phyloP scores from a whole-genome alignment of 768 basidiomycete species.

The Lactarius pseudohatsudake region DNA sequence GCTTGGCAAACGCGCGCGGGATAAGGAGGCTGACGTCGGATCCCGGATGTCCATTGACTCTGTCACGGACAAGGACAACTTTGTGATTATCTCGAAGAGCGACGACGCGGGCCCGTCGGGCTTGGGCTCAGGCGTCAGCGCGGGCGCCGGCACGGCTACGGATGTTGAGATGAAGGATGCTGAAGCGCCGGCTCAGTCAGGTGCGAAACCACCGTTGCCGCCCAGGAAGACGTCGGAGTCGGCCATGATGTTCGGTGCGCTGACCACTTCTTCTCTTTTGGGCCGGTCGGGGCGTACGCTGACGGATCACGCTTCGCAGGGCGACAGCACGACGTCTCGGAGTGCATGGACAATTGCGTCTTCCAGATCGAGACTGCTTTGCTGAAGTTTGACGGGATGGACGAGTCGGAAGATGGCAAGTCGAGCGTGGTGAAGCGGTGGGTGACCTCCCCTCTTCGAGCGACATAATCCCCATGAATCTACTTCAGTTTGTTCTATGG shows the following conservation, averaged over 20 bases:
- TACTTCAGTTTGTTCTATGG: constrained; percentile 78
- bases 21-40: constrained; percentile 34
- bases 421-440: constrained; percentile 84
- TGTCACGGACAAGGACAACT: constrained; percentile 45
- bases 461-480: too few species aligned
- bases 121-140: not conserved
- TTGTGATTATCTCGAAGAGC: constrained; percentile 42
- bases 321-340: constrained; percentile 95
- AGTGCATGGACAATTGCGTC: constrained; percentile 99
- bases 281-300: not conserved
- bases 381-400: constrained; percentile 64
- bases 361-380: constrained; percentile 96
- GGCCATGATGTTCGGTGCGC: constrained; percentile 87
- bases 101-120: constrained; percentile 30
- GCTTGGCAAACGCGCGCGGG: constrained; percentile 67
- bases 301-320: constrained; percentile 45
- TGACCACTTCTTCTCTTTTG: too few species aligned
- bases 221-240: constrained; percentile 59
- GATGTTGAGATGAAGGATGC: constrained; percentile 38
- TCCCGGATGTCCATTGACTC: constrained; percentile 57
- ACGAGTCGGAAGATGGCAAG: constrained; percentile 51
- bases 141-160: not conserved
- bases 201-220: constrained; percentile 53
- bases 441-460: constrained; percentile 15
- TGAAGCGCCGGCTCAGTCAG: constrained; percentile 29